Percentiles rank a stretch among this genome's conserved stretches.
These are phyloP conservation scores for Gymnopilus dilepis DNA, from an alignment of 768 basidiomycete genomes.

Conservation along the genomic window DNA sequence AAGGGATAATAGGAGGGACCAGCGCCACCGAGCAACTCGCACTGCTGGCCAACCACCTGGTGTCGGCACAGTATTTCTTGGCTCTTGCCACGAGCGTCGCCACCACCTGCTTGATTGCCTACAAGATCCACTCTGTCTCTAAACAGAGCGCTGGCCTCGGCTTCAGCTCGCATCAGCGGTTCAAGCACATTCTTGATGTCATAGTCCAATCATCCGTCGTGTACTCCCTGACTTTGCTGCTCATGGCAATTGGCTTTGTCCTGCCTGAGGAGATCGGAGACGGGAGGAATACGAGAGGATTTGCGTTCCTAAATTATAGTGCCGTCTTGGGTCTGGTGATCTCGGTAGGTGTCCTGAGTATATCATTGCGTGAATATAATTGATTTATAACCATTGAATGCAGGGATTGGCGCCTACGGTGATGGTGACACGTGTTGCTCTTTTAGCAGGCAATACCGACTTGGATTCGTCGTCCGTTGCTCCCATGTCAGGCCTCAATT, in stretches of 20 bases:
- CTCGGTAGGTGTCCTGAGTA: background rate
- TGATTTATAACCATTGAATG: background rate
- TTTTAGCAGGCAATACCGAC: background rate
- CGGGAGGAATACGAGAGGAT: background rate
- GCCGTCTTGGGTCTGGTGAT: background rate
- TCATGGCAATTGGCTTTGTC: background rate
- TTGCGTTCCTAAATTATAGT: background rate
- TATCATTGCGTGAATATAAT: too few relatives aligned
- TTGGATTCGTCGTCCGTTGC: background rate
- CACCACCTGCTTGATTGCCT: background rate
- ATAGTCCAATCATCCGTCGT: background rate
- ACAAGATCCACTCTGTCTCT: background rate
- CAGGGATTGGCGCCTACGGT: slow-evolving; percentile 1
- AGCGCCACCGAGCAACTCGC: background rate
- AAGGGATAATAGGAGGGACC: background rate
- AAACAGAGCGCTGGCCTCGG: background rate
- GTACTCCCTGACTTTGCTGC: background rate
- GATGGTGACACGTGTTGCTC: slow-evolving; percentile 1
- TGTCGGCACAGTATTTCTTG: background rate
- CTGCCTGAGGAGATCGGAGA: background rate
- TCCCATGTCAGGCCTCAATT: background rate
- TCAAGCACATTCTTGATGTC: background rate
- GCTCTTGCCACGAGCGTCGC: background rate
- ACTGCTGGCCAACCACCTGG: background rate
- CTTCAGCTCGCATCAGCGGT: background rate